Evolutionary conservation across 345 rosid species (phyloP).

Genomic region (Eucalyptus cloeziana): DNA sequence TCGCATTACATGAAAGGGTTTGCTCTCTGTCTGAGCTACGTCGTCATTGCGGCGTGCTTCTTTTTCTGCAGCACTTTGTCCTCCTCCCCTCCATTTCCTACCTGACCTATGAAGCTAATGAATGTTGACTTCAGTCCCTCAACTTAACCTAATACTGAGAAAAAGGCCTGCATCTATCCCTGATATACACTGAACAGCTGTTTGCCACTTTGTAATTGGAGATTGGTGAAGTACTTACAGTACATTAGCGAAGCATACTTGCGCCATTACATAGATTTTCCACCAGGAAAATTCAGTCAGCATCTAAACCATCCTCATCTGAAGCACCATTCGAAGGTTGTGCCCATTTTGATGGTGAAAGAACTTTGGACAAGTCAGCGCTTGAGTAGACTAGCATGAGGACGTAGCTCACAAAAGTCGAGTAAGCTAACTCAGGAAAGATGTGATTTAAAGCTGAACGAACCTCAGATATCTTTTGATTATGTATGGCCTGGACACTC

Average conservation of each 20-base stretch:
- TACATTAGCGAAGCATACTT: not conserved
- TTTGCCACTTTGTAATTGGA: not conserved
- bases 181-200: not conserved
- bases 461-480: not conserved
- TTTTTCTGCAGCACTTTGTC: slow-evolving; percentile 13
- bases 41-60: slow-evolving; percentile 67
- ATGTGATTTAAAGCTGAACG: not conserved
- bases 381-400: not conserved
- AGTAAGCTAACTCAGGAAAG: not conserved
- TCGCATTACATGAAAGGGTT: slow-evolving; percentile 86
- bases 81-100: not conserved
- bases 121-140: not conserved
- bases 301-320: not conserved
- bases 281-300: not conserved
- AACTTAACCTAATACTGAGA: not conserved
- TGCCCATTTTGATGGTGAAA: not conserved
- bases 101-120: not conserved
- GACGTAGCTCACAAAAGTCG: not conserved
- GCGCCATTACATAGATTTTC: not conserved
- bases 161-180: not conserved
- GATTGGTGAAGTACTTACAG: not conserved
- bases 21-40: slow-evolving; percentile 63
- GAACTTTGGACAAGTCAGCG: not conserved
- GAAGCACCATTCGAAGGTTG: not conserved
- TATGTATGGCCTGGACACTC: not conserved